phyloP scores from a whole-genome alignment of 1,284 basidiomycete species.

The Papiliotrema nemorosa region DNA sequence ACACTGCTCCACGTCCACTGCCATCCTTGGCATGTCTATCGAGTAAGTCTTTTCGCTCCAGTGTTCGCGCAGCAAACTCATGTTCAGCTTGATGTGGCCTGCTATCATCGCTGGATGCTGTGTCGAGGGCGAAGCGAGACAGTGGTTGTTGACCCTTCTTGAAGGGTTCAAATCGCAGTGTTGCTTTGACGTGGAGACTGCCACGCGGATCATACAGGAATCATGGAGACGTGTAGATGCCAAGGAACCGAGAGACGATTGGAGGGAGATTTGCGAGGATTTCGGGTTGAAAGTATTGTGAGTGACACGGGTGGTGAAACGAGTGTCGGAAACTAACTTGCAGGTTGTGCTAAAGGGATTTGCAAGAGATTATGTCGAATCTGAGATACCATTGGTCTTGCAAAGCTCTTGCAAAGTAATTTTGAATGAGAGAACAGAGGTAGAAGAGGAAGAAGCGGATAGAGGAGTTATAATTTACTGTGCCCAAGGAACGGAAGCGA shows the following conservation, averaged over 20 bases:
- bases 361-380: too few relatives aligned
- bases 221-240: constrained; percentile 46
- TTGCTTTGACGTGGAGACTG: constrained; percentile 57
- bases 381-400: too few relatives aligned
- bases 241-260: constrained; percentile 32
- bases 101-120: constrained; percentile 54
- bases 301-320: constrained; percentile 5
- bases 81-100: constrained; percentile 51
- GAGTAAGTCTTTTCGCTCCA: constrained; percentile 42
- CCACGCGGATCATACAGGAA: constrained; percentile 52
- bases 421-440: too few relatives aligned
- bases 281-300: constrained; percentile 38
- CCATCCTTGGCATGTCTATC: constrained; percentile 46
- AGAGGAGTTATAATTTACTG: too few relatives aligned
- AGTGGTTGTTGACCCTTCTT: constrained; percentile 51
- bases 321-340: not conserved
- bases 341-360: constrained; percentile 2
- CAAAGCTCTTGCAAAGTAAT: too few relatives aligned
- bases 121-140: constrained; percentile 44
- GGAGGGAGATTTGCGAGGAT: constrained; percentile 46
- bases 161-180: constrained; percentile 54
- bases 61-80: too few relatives aligned
- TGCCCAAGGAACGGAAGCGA: too few relatives aligned
- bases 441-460: too few relatives aligned
- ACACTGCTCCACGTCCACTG: constrained; percentile 43